Conservation (phyloP, 345 rosid genomes). For the Tarenaya hassleriana region DNA sequence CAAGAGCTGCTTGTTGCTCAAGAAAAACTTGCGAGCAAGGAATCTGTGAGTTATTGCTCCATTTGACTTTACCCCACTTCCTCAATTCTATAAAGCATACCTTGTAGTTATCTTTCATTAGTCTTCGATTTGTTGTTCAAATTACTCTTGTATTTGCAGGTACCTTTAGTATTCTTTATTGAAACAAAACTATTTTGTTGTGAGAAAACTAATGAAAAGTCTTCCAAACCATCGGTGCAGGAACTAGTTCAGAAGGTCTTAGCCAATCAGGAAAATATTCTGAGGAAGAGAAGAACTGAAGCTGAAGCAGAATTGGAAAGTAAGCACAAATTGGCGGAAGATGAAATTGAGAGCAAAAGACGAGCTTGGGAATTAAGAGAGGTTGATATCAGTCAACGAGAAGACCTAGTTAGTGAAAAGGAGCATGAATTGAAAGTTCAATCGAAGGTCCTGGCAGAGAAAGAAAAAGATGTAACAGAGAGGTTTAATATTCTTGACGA, state of each 20-base stretch:
- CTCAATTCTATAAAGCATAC: slow-evolving; percentile 9
- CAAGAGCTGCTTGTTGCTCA: slow-evolving; percentile 63
- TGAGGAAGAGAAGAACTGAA: slow-evolving; percentile 56
- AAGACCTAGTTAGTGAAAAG: slow-evolving; percentile 57
- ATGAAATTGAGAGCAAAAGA: slow-evolving; percentile 78
- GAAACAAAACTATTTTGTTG: not conserved
- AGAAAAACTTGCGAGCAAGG: slow-evolving; percentile 61
- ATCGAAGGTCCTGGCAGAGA: slow-evolving; percentile 49
- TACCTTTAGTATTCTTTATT: too few species aligned
- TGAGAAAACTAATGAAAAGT: not conserved
- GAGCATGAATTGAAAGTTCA: slow-evolving; percentile 76
- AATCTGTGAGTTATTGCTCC: slow-evolving; percentile 55
- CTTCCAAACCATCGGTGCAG: slow-evolving; percentile 34
- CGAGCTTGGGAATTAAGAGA: slow-evolving; percentile 90
- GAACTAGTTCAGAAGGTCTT: slow-evolving; percentile 51
- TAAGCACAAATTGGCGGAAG: slow-evolving; percentile 59
- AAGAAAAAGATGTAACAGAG: slow-evolving; percentile 64
- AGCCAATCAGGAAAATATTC: slow-evolving; percentile 53
- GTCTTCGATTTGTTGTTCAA: slow-evolving; percentile 9
- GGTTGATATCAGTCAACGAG: slow-evolving; percentile 66
- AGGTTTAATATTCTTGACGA: slow-evolving; percentile 44
- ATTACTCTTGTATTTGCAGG: too few species aligned
- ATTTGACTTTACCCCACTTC: slow-evolving; percentile 13
- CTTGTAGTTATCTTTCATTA: slow-evolving; percentile 12
- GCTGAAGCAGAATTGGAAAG: slow-evolving; percentile 71